Evolutionary conservation across 495 filamentous ascomycete genomes (phyloP).

Genomic region (Podospora fimiseda): DNA sequence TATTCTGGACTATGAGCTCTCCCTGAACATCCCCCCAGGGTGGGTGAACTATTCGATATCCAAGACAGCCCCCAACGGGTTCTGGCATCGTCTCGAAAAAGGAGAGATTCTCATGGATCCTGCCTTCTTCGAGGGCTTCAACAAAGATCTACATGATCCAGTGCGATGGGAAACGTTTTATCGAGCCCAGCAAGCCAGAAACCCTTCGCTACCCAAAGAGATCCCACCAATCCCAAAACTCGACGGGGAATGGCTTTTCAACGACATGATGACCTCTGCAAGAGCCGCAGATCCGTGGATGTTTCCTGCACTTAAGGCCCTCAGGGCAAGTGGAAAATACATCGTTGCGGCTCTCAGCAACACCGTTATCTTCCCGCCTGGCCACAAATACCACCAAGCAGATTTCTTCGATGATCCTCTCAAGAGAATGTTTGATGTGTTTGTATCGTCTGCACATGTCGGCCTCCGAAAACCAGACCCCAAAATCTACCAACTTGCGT

Average conservation of each 20-base stretch:
- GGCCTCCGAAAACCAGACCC: constrained; percentile 84
- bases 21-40: constrained; percentile 67
- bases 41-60: constrained; percentile 91
- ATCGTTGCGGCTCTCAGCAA: constrained; percentile 82
- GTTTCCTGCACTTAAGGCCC: constrained; percentile 69
- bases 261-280: constrained; percentile 81
- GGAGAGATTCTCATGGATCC: constrained; percentile 66
- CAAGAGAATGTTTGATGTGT: constrained; percentile 67
- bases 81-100: constrained; percentile 79
- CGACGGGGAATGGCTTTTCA: constrained; percentile 77
- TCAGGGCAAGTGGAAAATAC: constrained; percentile 57
- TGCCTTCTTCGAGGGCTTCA: constrained; percentile 72
- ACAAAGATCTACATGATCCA: constrained; percentile 59
- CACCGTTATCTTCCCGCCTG: constrained; percentile 72
- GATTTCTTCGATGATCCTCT: constrained; percentile 42
- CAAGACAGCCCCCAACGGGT: constrained; percentile 65
- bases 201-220: constrained; percentile 26
- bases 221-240: constrained; percentile 63
- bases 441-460: constrained; percentile 75
- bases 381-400: constrained; percentile 47
- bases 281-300: constrained; percentile 74
- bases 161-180: constrained; percentile 57
- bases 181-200: constrained; percentile 26
- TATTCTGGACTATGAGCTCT: constrained; percentile 80
- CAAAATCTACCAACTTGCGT: constrained; percentile 68